Percentiles rank a stretch among this genome's conserved stretches.
Evolutionary conservation across 1,284 basidiomycete genomes (phyloP).

Genomic region (Apiotrichum brassicae): DNA sequence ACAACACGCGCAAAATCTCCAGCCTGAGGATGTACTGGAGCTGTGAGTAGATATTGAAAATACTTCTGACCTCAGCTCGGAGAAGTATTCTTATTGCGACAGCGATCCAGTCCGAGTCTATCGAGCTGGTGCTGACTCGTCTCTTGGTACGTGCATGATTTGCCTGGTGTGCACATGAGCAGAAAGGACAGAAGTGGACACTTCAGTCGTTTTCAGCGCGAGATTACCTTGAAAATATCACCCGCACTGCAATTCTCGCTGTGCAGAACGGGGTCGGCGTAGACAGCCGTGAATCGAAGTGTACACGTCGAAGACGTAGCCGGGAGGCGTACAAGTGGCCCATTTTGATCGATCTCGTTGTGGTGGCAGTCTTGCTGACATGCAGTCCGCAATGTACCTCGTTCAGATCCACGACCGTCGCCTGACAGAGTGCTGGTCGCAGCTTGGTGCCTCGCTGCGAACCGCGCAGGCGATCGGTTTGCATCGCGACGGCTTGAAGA

Average conservation of each 20-base stretch:
- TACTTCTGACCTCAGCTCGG: constrained; percentile 54
- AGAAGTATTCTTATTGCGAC: constrained; percentile 78
- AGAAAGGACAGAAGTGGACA: no score
- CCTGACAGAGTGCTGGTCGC: constrained; percentile 79
- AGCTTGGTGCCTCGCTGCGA: constrained; percentile 82
- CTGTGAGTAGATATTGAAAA: constrained; percentile 53
- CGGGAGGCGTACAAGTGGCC: no score
- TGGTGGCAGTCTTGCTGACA: no score
- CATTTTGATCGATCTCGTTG: no score
- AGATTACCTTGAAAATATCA: no score
- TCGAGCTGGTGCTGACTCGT: constrained; percentile 82
- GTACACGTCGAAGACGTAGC: no score
- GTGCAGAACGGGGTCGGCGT: neutral
- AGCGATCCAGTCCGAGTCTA: constrained; percentile 79
- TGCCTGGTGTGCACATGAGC: no score
- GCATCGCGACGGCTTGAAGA: constrained; percentile 81
- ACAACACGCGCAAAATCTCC: constrained; percentile 63
- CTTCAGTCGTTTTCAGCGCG: no score
- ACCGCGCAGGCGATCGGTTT: constrained; percentile 91
- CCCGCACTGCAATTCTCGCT: neutral
- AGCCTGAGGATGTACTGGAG: constrained; percentile 89
- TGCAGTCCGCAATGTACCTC: constrained; percentile 78
- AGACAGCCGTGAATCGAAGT: no score
- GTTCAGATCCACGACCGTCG: constrained; percentile 57
- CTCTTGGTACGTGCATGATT: constrained; percentile 58